Conservation (phyloP, 768 basidiomycete genomes). For the Suillus subaureus region DNA sequence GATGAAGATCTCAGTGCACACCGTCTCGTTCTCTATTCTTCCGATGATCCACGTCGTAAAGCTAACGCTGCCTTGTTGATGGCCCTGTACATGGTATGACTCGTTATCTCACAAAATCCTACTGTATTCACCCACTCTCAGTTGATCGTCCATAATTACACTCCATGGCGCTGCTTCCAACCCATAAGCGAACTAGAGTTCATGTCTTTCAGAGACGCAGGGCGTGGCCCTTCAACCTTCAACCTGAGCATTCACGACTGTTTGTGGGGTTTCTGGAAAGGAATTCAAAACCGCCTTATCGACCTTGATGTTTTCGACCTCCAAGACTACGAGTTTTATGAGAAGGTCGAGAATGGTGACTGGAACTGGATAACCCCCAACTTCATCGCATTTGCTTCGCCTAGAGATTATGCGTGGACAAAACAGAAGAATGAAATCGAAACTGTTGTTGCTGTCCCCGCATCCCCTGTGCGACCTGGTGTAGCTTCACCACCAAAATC, state of each 20-base stretch:
- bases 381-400: slow-evolving; percentile 94
- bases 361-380: slow-evolving; percentile 95
- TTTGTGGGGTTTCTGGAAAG: slow-evolving; percentile 85
- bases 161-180: slow-evolving; percentile 94
- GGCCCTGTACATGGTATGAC: slow-evolving; percentile 86
- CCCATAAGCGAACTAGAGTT: slow-evolving; percentile 92
- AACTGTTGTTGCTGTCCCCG: slow-evolving; percentile 32
- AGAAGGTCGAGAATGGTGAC: slow-evolving; percentile 94
- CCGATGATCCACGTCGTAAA: slow-evolving; percentile 82
- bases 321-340: slow-evolving; percentile 91
- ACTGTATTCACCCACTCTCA: slow-evolving; percentile 36
- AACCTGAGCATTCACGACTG: slow-evolving; percentile 93
- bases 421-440: slow-evolving; percentile 72
- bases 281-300: slow-evolving; percentile 88
- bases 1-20: slow-evolving; percentile 74
- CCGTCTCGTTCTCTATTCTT: slow-evolving; percentile 85
- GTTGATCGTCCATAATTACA: slow-evolving; percentile 90
- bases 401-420: slow-evolving; percentile 79
- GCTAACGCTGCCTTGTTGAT: slow-evolving; percentile 95
- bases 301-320: slow-evolving; percentile 95
- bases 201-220: slow-evolving; percentile 96
- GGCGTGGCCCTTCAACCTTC: slow-evolving; percentile 89
- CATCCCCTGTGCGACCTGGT: slow-evolving; percentile 31
- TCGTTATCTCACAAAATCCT: slow-evolving; percentile 10
- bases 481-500: slow-evolving; percentile 18